Base-by-base conservation (phyloP, 257 asterid genomes). In the Nicotiana knightiana region DNA sequence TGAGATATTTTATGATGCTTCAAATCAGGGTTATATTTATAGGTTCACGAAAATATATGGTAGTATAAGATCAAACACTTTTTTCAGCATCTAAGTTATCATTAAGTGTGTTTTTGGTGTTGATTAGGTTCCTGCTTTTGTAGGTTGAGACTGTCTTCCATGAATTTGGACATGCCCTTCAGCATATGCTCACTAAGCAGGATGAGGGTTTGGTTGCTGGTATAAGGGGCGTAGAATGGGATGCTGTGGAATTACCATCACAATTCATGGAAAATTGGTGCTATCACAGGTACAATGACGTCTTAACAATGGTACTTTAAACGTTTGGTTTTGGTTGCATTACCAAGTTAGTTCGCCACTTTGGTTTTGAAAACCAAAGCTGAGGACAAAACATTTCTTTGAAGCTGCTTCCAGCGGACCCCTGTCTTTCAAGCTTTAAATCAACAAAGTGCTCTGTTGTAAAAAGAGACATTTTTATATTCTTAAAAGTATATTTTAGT, bases 251-350 rank as follows among this genome's bases (percentile, higher is more conserved):
- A 85, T 86, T 96, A 70, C 99, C 99, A 70, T 96, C 99, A 51
- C 99, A 96, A 48, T 94, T 96, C 87, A 96, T 96, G 99, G 98
- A 96, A 84, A 94, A 96, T 87, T 96, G 99, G 99, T 96, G 99
- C 90, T 94, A 96, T 86, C 99, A 94, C 51, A 94, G 98, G 99
- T 94, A 83, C 15, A 1, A n/a, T 51, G 79, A 73, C 26, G 43
- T 73, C 79, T 32, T 26, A 24, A 43, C 21, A 7, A 51, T 48
- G 62, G 26, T 73, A 73, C 63, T 73, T 48, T 57, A 24, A 48
- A 37, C 24, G 6, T 13, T 26, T 26, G 26, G 13, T 73, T 48
- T 48, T 73, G 79, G 62, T 73, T 48, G 79, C 33, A 48, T 46
- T 18, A 73, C 24, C 79, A 13, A 73, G 39, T 48, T 46, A 73